Conservation (phyloP, 768 basidiomycete genomes). For the Agaricus subrufescens region DNA sequence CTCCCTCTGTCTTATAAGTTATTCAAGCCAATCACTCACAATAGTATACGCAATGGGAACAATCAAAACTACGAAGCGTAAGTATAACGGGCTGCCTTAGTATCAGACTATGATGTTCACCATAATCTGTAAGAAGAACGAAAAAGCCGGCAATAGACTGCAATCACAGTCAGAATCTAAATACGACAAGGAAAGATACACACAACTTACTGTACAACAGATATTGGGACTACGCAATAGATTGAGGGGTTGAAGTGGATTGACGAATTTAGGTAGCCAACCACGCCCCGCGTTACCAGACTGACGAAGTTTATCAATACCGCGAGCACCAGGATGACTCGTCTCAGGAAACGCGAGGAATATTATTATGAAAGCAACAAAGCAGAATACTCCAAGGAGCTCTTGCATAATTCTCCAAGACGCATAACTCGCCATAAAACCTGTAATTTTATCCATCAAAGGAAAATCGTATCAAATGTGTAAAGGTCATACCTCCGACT, state of each 20-base stretch:
- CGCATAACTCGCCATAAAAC: constrained; percentile 48
- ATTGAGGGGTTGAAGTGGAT: constrained; percentile 49
- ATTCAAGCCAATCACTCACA: constrained; percentile 20
- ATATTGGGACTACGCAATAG: constrained; percentile 40
- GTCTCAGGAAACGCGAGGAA: constrained; percentile 59
- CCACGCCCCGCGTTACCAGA: constrained; percentile 12
- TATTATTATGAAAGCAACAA: constrained; percentile 36
- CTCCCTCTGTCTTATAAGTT: not conserved
- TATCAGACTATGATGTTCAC: constrained; percentile 23
- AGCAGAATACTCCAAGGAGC: constrained; percentile 34
- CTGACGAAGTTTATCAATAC: constrained; percentile 41
- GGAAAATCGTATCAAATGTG: not conserved
- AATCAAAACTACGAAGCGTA: constrained; percentile 19
- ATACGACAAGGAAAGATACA: not conserved
- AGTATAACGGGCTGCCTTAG: constrained; percentile 26
- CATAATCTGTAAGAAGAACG: constrained; percentile 38
- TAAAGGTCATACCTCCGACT: constrained; percentile 37
- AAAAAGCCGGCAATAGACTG: constrained; percentile 26
- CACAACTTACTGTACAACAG: not conserved
- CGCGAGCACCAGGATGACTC: constrained; percentile 52
- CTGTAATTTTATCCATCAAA: constrained; percentile 18
- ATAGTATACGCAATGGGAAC: constrained; percentile 17
- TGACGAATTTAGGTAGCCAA: constrained; percentile 41
- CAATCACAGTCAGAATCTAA: not conserved
- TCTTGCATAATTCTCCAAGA: constrained; percentile 66